Conservation (phyloP, 2,329 filamentous ascomycete species). For the Cordyceps sp. region DNA sequence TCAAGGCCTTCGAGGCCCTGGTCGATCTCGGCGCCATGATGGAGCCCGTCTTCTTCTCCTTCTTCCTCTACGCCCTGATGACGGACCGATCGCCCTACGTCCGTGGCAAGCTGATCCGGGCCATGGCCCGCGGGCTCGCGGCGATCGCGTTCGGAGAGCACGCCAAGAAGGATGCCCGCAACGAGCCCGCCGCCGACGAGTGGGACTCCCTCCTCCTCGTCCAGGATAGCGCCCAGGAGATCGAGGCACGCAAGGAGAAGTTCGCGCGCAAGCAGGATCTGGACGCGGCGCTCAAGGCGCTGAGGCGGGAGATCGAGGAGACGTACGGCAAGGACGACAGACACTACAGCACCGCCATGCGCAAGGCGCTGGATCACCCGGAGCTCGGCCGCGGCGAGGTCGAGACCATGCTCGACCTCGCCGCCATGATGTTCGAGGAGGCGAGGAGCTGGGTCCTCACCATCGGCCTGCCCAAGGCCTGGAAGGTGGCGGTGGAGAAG, state of each 20-base stretch:
- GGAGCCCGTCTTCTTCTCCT: conserved; percentile 34
- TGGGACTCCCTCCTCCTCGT: conserved; percentile 22
- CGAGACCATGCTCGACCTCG: conserved; percentile 24
- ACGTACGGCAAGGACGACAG: conserved; percentile 20
- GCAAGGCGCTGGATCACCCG: conserved; percentile 23
- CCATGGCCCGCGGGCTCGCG: conserved; percentile 42
- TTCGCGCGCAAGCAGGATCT: conserved; percentile 49
- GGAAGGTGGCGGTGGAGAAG: conserved; percentile 21
- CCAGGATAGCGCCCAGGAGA: conserved; percentile 26
- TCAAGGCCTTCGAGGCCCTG: conserved; percentile 48
- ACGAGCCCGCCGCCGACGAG: conserved; percentile 18
- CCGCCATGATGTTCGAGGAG: conserved; percentile 29
- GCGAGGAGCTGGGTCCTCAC: conserved; percentile 24
- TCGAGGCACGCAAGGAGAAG: conserved; percentile 43
- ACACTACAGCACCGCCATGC: conserved; percentile 24
- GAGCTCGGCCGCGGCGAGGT: conserved; percentile 23
- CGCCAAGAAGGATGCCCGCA: conserved; percentile 27
- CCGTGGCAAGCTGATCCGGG: conserved; percentile 40
- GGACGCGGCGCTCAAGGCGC: conserved; percentile 31
- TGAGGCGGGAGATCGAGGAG: conserved; percentile 26
- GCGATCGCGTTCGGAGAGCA: conserved; percentile 47
- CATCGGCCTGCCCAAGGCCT: conserved; percentile 22
- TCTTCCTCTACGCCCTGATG: conserved; percentile 40
- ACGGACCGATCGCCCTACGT: conserved; percentile 49
- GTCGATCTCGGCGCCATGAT: conserved; percentile 45